Percentiles rank a stretch among this genome's conserved stretches.
These are phyloP conservation scores for Entamoeba moshkovskii DNA, from an alignment of 208 protist species.

Conservation along the genomic window DNA sequence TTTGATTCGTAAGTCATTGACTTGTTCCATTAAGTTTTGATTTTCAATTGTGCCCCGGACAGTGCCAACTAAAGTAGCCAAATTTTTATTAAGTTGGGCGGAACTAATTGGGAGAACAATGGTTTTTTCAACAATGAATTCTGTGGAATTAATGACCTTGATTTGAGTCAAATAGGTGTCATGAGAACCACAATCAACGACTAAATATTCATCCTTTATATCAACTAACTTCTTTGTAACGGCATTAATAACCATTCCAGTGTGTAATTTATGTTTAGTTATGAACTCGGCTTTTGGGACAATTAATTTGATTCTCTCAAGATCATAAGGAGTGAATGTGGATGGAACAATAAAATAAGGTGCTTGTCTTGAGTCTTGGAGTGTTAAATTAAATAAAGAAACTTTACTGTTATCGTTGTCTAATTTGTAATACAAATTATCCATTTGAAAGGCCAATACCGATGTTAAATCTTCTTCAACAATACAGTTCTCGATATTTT, in stretches of 20 bases:
- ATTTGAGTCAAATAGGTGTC: background rate
- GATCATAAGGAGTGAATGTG: background rate
- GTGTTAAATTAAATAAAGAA: background rate
- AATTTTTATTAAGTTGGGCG: background rate
- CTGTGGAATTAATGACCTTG: background rate
- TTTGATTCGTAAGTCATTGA: background rate
- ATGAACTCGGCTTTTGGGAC: background rate
- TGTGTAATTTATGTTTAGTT: background rate
- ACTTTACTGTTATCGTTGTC: background rate
- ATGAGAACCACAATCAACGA: background rate
- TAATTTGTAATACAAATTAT: background rate
- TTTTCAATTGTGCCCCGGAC: background rate
- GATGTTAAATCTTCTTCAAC: background rate
- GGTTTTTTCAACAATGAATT: background rate
- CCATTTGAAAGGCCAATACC: background rate
- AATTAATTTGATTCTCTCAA: background rate
- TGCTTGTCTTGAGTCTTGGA: background rate
- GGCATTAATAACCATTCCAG: background rate
- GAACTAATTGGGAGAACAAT: background rate
- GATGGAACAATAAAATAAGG: background rate
- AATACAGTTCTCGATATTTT: background rate
- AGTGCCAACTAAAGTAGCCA: background rate
- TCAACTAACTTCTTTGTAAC: background rate
- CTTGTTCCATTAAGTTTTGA: background rate
- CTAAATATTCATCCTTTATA: background rate